Percentiles rank a stretch among this genome's conserved stretches.
Evolutionary conservation across 176 grass and related monocot genomes (phyloP).

Genomic region (Tillandsia leiboldiana): DNA sequence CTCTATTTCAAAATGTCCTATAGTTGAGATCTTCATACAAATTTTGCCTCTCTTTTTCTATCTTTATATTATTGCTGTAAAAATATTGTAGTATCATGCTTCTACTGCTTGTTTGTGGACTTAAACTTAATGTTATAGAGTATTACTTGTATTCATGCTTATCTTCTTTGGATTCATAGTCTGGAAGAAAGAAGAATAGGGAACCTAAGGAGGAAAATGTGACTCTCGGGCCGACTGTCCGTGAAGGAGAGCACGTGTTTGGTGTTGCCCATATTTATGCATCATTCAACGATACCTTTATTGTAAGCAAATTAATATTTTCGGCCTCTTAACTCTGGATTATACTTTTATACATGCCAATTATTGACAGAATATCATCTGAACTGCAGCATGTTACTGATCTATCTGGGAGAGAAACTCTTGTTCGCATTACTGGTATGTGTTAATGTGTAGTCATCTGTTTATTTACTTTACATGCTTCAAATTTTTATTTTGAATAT

Average conservation of each 20-base stretch:
- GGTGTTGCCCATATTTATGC: constrained; percentile 70
- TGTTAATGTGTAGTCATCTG: neutral
- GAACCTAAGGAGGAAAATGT: constrained; percentile 81
- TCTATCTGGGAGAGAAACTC: constrained; percentile 70
- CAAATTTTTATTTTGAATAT: neutral
- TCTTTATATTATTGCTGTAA: neutral
- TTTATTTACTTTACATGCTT: neutral
- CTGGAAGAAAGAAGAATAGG: constrained; percentile 62
- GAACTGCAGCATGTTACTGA: constrained; percentile 62
- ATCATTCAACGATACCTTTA: constrained; percentile 84
- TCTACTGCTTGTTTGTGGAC: neutral
- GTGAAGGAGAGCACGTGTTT: constrained; percentile 65
- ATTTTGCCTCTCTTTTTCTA: no score
- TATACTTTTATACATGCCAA: neutral
- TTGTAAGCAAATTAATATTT: constrained; percentile 25
- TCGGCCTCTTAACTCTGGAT: neutral
- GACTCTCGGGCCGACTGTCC: constrained; percentile 59
- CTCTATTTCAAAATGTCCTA: no score
- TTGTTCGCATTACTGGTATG: constrained; percentile 72
- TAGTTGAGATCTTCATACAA: no score
- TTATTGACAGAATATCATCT: neutral
- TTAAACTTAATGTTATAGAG: neutral
- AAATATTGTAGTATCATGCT: neutral
- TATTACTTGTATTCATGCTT: neutral
- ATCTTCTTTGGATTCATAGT: constrained; percentile 19